Percentiles rank a stretch among this genome's conserved stretches.
Evolutionary conservation across 228 moss, liverwort and hornwort species (phyloP).

Genomic region (Sphagnum fallax): DNA sequence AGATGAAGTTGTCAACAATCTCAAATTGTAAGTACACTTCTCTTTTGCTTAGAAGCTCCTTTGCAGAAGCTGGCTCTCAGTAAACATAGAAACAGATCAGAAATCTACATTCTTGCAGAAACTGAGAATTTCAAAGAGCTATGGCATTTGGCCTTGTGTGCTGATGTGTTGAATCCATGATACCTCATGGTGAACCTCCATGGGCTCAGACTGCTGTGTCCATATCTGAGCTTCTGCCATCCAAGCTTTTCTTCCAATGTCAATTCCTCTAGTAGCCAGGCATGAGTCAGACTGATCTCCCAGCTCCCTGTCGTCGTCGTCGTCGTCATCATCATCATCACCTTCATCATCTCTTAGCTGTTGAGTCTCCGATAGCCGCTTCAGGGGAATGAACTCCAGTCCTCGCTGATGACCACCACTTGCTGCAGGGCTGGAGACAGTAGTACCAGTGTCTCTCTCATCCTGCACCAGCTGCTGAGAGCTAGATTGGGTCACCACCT

Average conservation of each 20-base stretch:
- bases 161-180: background rate
- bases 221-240: slow-evolving; percentile 59
- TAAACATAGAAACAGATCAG: too few relatives aligned
- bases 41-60: too few relatives aligned
- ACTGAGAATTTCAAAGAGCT: too few relatives aligned
- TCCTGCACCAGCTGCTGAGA: slow-evolving; percentile 15
- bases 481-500: background rate
- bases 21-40: background rate
- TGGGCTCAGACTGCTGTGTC: slow-evolving; percentile 38
- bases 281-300: too few relatives aligned
- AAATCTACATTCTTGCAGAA: too few relatives aligned
- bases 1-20: slow-evolving; percentile 1
- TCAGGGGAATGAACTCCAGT: slow-evolving; percentile 62
- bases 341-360: slow-evolving; percentile 22
- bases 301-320: slow-evolving; percentile 4
- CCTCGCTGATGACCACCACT: slow-evolving; percentile 29
- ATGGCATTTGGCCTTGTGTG: too few relatives aligned
- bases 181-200: slow-evolving; percentile 25
- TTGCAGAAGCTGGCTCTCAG: too few relatives aligned
- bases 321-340: slow-evolving; percentile 21
- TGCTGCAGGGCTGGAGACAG: slow-evolving; percentile 1
- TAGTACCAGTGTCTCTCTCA: slow-evolving; percentile 5
- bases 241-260: slow-evolving; percentile 49
- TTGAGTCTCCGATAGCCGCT: slow-evolving; percentile 42
- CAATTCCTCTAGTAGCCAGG: too few relatives aligned